Conservation (phyloP, 2,329 filamentous ascomycete species). For the Cordyceps farinosa region DNA sequence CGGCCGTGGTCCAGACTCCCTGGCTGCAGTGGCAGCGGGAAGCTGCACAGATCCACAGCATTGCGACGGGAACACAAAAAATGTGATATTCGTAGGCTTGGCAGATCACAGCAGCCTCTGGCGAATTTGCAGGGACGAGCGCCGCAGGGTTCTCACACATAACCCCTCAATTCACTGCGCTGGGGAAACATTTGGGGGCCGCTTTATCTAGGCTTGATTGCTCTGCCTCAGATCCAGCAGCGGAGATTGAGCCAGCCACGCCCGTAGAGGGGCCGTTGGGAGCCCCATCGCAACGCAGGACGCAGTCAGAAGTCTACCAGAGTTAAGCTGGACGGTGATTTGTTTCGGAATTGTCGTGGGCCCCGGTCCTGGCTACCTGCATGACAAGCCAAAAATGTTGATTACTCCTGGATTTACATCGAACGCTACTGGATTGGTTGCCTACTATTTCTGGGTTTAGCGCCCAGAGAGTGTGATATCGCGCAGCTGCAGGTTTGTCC, state of each 20-base stretch:
- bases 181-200: no score
- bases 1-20: no score
- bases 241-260: neutral
- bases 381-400: neutral
- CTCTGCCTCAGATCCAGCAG: neutral
- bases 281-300: neutral
- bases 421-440: no score
- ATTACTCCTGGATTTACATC: neutral
- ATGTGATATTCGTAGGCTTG: neutral
- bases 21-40: neutral
- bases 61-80: neutral
- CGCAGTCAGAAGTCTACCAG: neutral
- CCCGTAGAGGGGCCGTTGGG: neutral
- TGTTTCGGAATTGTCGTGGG: neutral
- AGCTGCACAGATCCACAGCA: neutral
- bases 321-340: neutral
- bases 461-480: slow-evolving; percentile 2
- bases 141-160: neutral
- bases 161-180: no score
- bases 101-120: neutral
- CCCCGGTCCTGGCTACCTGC: neutral
- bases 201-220: neutral
- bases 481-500: neutral
- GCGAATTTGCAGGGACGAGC: neutral
- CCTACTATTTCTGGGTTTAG: slow-evolving; percentile 1